Percentiles rank a stretch among this genome's conserved stretches.
Conservation (phyloP, 1,139 yeast genomes). For the Protomyces pachydermus region DNA sequence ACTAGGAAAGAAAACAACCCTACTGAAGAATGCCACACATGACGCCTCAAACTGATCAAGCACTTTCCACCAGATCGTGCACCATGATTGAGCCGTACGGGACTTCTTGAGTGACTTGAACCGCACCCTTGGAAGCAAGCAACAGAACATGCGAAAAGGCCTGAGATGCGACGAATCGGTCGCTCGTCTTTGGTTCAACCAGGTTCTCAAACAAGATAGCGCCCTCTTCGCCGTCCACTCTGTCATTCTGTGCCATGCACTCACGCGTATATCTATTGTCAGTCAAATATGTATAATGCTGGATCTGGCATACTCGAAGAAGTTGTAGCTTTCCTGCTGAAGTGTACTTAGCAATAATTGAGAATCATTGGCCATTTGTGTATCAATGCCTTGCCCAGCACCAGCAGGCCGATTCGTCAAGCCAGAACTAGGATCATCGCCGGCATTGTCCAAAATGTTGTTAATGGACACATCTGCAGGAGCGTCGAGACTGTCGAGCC, state of each 20-base stretch:
- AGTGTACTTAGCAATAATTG: constrained; percentile 1
- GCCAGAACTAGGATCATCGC: neutral
- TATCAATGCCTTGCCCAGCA: neutral
- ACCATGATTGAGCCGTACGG: constrained; percentile 16
- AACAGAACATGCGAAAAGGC: constrained; percentile 30
- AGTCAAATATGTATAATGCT: neutral
- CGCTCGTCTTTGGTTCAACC: constrained; percentile 20
- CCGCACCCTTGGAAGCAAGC: constrained; percentile 29
- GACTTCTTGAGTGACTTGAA: constrained; percentile 23
- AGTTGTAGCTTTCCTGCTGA: constrained; percentile 15
- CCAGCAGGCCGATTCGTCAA: neutral
- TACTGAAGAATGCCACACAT: neutral
- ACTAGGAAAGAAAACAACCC: neutral
- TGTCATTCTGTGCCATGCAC: neutral
- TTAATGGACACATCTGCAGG: neutral
- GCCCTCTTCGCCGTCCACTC: neutral
- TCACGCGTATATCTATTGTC: neutral
- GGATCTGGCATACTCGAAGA: neutral
- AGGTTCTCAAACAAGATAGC: constrained; percentile 21
- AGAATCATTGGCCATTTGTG: constrained; percentile 3
- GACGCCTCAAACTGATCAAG: neutral
- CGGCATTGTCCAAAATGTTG: neutral
- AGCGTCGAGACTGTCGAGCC: constrained; percentile 11
- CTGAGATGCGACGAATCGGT: constrained; percentile 29
- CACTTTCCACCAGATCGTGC: neutral